Base-by-base conservation (phyloP, 2,329 filamentous ascomycete genomes). In the Fusarium albosuccineum region DNA sequence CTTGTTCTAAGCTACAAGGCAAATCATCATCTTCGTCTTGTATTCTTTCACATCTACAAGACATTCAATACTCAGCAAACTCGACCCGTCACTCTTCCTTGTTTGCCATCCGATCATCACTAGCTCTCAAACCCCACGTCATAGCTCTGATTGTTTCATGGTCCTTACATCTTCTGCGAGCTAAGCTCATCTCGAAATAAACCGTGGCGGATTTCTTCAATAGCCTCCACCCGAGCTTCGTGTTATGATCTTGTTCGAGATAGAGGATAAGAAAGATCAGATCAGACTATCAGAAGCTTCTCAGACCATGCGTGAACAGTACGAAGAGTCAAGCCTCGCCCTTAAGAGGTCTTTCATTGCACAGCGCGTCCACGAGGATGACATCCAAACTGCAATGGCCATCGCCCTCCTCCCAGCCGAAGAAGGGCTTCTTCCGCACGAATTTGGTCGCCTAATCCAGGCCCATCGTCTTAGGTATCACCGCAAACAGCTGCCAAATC, bases 321-420 rank as follows among this genome's bases (percentile, higher is more conserved):
- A 22, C 5, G 16, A 9, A 5, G 13, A 9, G 13, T 42, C 44
- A 22, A 22, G 17, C 11, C 30, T 37, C 13, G 8, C 14, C 33
- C 17, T 58, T 11, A 4, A 40, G 30, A 46, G 30, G 45, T 17
- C 45, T 2, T 40, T 33, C 17, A 10, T 57, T 26, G n/a, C n/a
- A 27, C 14, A 6, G 17, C 53, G 52, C 5, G 48, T 59, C 22
- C 30, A 40, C 10, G 13, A 40, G 4, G 22, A 40, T 50, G 44
- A 54, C 5, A 26, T 48, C 3, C 39, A 57, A 5, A 57, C 56
- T 27, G 61, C 52, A 5, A 39, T 57, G 17, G 57, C 61, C 22
- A 44, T 64, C n/a, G 13, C 22, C 22, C 22, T 22, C 22, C 22
- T 22, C 22, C 22, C 22, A 4, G 22, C 22, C 22, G 22, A 22